Evolutionary conservation across 129 eudicot genomes (phyloP).

Genomic region (Centella asiatica): DNA sequence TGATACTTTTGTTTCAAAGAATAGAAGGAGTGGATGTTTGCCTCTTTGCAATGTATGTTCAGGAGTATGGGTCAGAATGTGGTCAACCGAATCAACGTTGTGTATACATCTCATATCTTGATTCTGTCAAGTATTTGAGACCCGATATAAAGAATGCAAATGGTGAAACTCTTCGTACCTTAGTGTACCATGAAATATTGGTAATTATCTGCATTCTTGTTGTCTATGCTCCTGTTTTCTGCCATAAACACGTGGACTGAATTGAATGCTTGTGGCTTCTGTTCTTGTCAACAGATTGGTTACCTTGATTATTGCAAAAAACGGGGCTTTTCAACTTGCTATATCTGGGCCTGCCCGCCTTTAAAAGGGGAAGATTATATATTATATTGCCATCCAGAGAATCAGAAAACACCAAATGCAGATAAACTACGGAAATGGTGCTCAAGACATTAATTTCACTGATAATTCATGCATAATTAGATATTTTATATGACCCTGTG

Average conservation of each 20-base stretch:
- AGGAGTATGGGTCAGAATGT: conserved; percentile 89
- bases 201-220: conserved; percentile 22
- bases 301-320: conserved; percentile 90
- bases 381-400: conserved; percentile 77
- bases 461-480: background rate
- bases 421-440: conserved; percentile 78
- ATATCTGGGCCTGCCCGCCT: conserved; percentile 98
- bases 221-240: background rate
- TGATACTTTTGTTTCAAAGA: conserved; percentile 73
- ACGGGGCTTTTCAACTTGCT: conserved; percentile 72
- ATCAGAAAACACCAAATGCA: conserved; percentile 66
- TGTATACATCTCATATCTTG: conserved; percentile 79
- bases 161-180: conserved; percentile 88
- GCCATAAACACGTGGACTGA: conserved; percentile 1
- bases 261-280: background rate
- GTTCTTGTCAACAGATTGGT: conserved; percentile 46
- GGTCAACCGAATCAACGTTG: conserved; percentile 63
- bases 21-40: conserved; percentile 92
- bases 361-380: conserved; percentile 78
- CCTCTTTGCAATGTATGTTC: conserved; percentile 86
- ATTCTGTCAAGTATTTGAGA: conserved; percentile 82
- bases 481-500: background rate
- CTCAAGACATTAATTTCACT: background rate
- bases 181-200: conserved; percentile 85
- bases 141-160: conserved; percentile 48